Percentiles rank a stretch among this genome's conserved stretches.
phyloP scores from a whole-genome alignment of 2,329 filamentous ascomycete genomes.

The Tolypocladium ovalisporum region DNA sequence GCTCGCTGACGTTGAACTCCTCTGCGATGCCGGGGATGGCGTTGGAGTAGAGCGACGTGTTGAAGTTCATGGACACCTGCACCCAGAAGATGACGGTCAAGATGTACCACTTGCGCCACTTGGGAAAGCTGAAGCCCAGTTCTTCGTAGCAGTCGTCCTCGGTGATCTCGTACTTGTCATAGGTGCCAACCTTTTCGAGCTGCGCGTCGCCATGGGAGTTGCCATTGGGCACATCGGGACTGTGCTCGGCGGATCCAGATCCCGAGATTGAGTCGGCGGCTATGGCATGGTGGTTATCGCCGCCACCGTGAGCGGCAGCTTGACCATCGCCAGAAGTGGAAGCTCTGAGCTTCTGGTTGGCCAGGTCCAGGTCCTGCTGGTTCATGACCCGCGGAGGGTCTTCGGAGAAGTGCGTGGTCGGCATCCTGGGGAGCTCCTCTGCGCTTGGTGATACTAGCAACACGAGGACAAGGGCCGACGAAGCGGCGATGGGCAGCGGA shows the following conservation, averaged over 20 bases:
- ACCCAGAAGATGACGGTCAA: slow-evolving; percentile 63
- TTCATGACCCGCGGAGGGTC: slow-evolving; percentile 27
- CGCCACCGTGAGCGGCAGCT: background rate
- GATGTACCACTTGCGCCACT: slow-evolving; percentile 60
- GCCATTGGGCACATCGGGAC: slow-evolving; percentile 3
- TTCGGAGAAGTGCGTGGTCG: slow-evolving; percentile 21
- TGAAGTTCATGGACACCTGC: slow-evolving; percentile 71
- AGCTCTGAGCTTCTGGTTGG: slow-evolving; percentile 25
- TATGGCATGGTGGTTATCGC: background rate
- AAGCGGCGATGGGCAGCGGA: background rate
- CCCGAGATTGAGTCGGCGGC: slow-evolving; percentile 1
- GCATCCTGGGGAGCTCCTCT: slow-evolving; percentile 9
- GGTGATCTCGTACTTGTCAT: slow-evolving; percentile 35
- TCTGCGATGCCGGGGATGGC: slow-evolving; percentile 53
- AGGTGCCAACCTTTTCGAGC: slow-evolving; percentile 24
- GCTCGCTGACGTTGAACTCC: slow-evolving; percentile 56
- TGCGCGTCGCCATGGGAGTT: slow-evolving; percentile 21
- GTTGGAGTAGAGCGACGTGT: slow-evolving; percentile 64
- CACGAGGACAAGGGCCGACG: background rate
- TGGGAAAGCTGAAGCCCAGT: slow-evolving; percentile 51
- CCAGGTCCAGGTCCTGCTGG: slow-evolving; percentile 20
- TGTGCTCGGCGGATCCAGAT: background rate
- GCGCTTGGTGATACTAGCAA: background rate
- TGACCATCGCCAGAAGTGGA: slow-evolving; percentile 6
- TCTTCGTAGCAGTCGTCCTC: slow-evolving; percentile 53